These are phyloP conservation scores for Solanum tarapatanum DNA, from an alignment of 257 asterid genomes.

Conservation along the genomic window DNA sequence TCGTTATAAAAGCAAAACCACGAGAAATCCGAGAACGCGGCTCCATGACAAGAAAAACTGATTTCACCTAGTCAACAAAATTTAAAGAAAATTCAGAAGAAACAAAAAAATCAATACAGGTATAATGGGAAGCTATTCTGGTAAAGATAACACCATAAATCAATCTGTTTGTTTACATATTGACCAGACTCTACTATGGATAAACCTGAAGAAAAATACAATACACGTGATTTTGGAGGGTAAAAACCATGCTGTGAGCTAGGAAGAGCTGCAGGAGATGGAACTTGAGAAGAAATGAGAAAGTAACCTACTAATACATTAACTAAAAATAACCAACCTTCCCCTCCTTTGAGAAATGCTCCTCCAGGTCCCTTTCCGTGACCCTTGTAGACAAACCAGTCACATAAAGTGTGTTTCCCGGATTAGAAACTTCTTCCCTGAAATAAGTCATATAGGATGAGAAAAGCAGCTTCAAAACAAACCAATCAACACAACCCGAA, in stretches of 20 bases:
- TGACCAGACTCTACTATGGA: neutral
- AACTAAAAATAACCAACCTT: constrained; percentile 11
- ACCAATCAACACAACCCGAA: neutral
- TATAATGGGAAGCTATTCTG: neutral
- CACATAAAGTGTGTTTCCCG: constrained; percentile 33
- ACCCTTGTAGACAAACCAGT: constrained; percentile 36
- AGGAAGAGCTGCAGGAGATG: neutral
- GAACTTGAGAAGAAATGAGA: neutral
- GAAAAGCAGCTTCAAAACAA: neutral
- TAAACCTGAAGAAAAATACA: neutral
- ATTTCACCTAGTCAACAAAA: neutral
- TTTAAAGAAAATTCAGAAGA: neutral
- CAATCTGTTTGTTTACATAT: neutral
- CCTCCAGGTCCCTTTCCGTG: constrained; percentile 23
- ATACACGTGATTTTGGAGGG: neutral
- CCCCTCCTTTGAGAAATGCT: constrained; percentile 24
- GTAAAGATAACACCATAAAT: neutral
- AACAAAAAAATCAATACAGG: neutral
- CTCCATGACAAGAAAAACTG: constrained; percentile 16
- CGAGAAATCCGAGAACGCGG: constrained; percentile 30
- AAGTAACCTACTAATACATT: neutral
- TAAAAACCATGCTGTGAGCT: neutral
- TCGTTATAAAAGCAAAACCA: constrained; percentile 33
- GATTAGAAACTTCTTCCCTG: constrained; percentile 13
- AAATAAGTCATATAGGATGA: neutral